Conservation (phyloP, 2,329 filamentous ascomycete species). For the Dissoconium aciculare region DNA sequence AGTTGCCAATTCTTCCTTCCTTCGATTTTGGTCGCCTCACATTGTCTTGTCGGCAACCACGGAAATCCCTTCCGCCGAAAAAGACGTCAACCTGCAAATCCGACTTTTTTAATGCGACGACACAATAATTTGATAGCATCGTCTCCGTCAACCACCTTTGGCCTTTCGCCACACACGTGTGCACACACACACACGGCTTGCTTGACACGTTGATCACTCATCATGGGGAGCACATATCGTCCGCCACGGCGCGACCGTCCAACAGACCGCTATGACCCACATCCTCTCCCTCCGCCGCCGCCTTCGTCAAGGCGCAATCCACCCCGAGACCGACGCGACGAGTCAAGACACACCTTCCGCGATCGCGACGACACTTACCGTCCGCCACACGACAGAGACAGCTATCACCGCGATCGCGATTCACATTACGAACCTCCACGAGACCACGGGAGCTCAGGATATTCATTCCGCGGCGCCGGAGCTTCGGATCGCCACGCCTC, state of each 20-base stretch:
- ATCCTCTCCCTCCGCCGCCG: constrained; percentile 5
- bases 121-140: no score
- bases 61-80: no score
- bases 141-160: no score
- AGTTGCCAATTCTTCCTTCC: no score
- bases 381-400: constrained; percentile 2
- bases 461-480: constrained; percentile 18
- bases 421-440: constrained; percentile 1
- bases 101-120: no score
- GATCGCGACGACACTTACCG: constrained; percentile 2
- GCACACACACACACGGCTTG: no score
- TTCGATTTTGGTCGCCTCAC: no score
- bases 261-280: constrained; percentile 6
- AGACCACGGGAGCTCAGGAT: constrained; percentile 10
- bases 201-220: no score
- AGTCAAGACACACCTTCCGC: constrained; percentile 1
- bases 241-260: constrained; percentile 1
- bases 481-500: constrained; percentile 5
- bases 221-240: constrained; percentile 8
- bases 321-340: constrained; percentile 2
- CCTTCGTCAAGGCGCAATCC: not conserved
- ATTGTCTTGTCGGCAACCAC: no score
- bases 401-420: constrained; percentile 3
- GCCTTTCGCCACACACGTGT: no score
- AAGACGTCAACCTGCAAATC: no score